Percentiles rank a stretch among this genome's conserved stretches.
These are phyloP conservation scores for Neocucurbitaria cava DNA, from an alignment of 2,329 filamentous ascomycete genomes.

Conservation along the genomic window DNA sequence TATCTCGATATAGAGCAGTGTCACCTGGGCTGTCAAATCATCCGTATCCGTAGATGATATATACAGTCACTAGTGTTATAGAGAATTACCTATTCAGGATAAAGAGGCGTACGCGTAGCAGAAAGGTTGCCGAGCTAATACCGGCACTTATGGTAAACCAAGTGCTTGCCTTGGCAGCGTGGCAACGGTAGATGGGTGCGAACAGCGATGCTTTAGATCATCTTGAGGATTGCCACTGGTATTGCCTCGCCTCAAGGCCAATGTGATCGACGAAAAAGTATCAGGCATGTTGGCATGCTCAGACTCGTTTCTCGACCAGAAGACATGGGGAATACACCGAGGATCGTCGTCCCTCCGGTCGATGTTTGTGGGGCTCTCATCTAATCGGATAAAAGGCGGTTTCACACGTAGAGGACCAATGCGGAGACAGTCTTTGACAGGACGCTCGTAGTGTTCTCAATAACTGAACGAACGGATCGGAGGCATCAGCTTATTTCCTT, in stretches of 20 bases:
- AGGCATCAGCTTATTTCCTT: neutral
- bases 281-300: neutral
- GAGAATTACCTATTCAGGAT: neutral
- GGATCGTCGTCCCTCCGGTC: neutral
- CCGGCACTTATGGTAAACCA: neutral
- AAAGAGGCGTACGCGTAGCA: neutral
- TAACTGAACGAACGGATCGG: too few relatives aligned
- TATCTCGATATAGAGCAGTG: conserved; percentile 1
- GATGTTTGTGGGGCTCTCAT: conserved; percentile 4
- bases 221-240: neutral
- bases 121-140: neutral
- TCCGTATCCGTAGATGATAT: neutral
- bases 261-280: neutral
- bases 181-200: too few relatives aligned
- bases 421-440: neutral
- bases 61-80: neutral
- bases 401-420: neutral
- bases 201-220: too few relatives aligned
- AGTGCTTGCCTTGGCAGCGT: neutral
- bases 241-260: neutral
- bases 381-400: conserved; percentile 5
- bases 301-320: neutral
- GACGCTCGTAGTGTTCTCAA: neutral
- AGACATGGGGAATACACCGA: neutral
- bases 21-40: neutral